Evolutionary conservation across 2,329 filamentous ascomycete species (phyloP).

Genomic region (Aureobasidium sp.): DNA sequence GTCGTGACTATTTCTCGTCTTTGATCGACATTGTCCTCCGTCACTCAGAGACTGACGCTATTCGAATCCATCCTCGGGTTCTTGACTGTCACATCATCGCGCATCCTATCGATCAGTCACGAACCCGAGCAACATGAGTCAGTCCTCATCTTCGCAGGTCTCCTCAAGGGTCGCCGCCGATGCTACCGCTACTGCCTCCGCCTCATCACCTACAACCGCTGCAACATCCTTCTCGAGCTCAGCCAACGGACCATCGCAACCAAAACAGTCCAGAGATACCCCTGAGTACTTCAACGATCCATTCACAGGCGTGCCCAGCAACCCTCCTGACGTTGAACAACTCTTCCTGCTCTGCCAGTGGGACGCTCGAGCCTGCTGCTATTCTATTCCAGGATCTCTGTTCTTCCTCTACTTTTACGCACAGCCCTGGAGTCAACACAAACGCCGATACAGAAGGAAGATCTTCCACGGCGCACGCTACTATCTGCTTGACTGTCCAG

Average conservation of each 20-base stretch:
- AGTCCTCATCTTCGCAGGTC: neutral
- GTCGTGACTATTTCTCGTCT: neutral
- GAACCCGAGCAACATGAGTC: neutral
- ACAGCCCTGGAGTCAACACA: neutral
- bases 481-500: neutral
- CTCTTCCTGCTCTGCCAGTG: neutral
- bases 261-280: neutral
- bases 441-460: neutral
- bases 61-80: neutral
- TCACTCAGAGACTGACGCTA: neutral
- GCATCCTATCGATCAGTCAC: neutral
- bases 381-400: neutral
- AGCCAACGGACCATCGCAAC: neutral
- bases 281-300: slow-evolving; percentile 4
- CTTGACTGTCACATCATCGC: neutral
- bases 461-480: neutral
- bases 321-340: neutral
- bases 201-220: neutral
- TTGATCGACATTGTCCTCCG: neutral
- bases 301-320: slow-evolving; percentile 8
- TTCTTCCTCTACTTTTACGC: slow-evolving; percentile 5
- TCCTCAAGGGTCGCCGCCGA: neutral
- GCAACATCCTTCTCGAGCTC: neutral
- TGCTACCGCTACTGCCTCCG: neutral
- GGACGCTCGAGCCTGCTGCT: neutral